Evolutionary conservation across 2,329 filamentous ascomycete genomes (phyloP).

Genomic region (Stemphylium beticola): DNA sequence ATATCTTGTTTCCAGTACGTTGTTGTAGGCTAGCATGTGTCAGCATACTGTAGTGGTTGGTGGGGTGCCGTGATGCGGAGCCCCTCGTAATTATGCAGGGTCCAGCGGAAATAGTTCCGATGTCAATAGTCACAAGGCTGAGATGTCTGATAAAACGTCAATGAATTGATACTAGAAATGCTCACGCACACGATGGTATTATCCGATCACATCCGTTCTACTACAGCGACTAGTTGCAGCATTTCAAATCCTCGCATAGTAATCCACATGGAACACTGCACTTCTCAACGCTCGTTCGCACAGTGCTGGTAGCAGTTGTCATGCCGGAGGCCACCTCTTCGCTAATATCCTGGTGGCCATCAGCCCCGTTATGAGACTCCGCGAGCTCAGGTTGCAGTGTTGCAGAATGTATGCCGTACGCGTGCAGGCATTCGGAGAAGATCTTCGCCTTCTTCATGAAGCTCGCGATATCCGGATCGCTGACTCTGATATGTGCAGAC

Average conservation of each 20-base stretch:
- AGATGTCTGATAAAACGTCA: neutral
- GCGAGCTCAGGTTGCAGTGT: constrained; percentile 72
- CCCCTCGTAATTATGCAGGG: constrained; percentile 12
- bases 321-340: constrained; percentile 5
- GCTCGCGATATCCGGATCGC: constrained; percentile 60
- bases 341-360: neutral
- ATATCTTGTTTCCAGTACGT: no score
- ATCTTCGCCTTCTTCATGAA: constrained; percentile 68
- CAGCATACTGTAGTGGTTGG: neutral
- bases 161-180: neutral
- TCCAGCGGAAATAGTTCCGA: constrained; percentile 9
- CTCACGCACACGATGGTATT: neutral
- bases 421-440: constrained; percentile 72
- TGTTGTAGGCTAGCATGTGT: neutral
- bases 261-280: constrained; percentile 62
- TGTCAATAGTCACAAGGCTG: neutral
- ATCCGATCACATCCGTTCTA: neutral
- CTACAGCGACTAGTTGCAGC: constrained; percentile 36
- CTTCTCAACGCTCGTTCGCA: constrained; percentile 39
- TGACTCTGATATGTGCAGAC: constrained; percentile 71
- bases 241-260: constrained; percentile 60
- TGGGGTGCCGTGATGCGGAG: constrained; percentile 9
- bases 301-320: constrained; percentile 23
- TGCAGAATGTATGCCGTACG: constrained; percentile 73
- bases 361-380: neutral